Base-by-base conservation (phyloP, 495 filamentous ascomycete genomes). In the Poronia punctata region DNA sequence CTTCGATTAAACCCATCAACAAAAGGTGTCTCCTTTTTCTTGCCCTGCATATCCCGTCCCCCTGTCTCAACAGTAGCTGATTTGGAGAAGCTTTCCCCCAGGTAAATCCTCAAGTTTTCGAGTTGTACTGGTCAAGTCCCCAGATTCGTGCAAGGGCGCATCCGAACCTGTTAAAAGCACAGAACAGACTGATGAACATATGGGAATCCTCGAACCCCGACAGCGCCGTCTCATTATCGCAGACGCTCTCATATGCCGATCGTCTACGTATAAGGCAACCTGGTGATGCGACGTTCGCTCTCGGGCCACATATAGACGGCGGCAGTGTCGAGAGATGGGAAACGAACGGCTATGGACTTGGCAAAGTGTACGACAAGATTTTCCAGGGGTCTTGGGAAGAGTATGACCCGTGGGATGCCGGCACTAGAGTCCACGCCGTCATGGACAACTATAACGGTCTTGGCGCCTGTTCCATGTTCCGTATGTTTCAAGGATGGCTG, bases 251-350 rank as follows among this genome's bases (percentile, higher is more conserved):
- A 23, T 94, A 95, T 52, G 84, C 80, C 2, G 88, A 95, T 52
- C 76, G 89, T 7, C 70, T 94, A 24, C 82, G 89, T 7, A 94
- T 95, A 46, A 69, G 81, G 3, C 70, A 72, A 24, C 81, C 81
- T 1, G 81, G 88, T 16, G 88, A 95, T 56, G 59, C 76, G 11
- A 75, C 76, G 14, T 95, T 95, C 61, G 82, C 88, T 0, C 72
- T 95, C 0, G 88, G 88, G 0, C 86, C 88, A 3, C 88, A 95
- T 54, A 67, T 88, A 7, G 88, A 95, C 50, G 83, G 86, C 6
- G 88, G 88, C 14, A 83, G 78, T 19, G 76, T 88, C 9, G 88
- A 95, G 56, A 75, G 89, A 10, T 95, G 89, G 88, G 89, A 94
- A 57, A 70, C 76, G 25, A 62, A 75, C 0, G 86, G 85, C 29